Percentiles rank a stretch among this genome's conserved stretches.
phyloP scores from a whole-genome alignment of 345 rosid species.

The Cochlearia excelsa region DNA sequence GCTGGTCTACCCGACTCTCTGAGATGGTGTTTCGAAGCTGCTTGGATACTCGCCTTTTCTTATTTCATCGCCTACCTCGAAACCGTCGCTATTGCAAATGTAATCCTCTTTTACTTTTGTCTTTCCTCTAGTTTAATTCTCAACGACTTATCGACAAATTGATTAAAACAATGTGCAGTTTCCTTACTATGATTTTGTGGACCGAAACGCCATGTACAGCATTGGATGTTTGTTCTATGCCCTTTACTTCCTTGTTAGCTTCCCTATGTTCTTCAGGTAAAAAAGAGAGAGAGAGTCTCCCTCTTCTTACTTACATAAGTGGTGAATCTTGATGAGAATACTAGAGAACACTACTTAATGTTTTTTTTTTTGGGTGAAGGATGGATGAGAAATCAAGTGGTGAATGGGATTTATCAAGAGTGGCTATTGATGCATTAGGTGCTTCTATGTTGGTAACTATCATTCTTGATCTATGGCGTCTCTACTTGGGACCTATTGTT shows the following conservation, averaged over 20 bases:
- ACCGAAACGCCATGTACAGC: constrained; percentile 90
- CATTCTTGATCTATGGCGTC: constrained; percentile 91
- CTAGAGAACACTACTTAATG: neutral
- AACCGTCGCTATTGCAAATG: constrained; percentile 89
- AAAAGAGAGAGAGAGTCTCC: neutral
- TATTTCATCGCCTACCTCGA: constrained; percentile 97
- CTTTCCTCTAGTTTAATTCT: too few species aligned
- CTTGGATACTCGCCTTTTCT: constrained; percentile 84
- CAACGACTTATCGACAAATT: neutral
- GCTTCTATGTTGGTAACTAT: constrained; percentile 97
- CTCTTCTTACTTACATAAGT: too few species aligned
- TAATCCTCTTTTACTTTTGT: constrained; percentile 17
- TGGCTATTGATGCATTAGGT: constrained; percentile 86
- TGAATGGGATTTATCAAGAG: constrained; percentile 75
- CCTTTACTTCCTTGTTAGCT: constrained; percentile 91
- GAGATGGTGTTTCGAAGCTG: constrained; percentile 67
- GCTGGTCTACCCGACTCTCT: constrained; percentile 67
- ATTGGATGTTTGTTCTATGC: constrained; percentile 97
- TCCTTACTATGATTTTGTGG: constrained; percentile 93
- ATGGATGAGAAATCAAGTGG: constrained; percentile 86
- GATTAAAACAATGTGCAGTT: constrained; percentile 53
- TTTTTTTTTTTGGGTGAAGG: constrained; percentile 39
- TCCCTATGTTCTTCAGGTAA: constrained; percentile 98
- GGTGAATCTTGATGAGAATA: neutral
- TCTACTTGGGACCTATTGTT: constrained; percentile 88